These are phyloP conservation scores for Dendrostoma leiphaemia DNA, from an alignment of 2,329 filamentous ascomycete species.

Conservation along the genomic window DNA sequence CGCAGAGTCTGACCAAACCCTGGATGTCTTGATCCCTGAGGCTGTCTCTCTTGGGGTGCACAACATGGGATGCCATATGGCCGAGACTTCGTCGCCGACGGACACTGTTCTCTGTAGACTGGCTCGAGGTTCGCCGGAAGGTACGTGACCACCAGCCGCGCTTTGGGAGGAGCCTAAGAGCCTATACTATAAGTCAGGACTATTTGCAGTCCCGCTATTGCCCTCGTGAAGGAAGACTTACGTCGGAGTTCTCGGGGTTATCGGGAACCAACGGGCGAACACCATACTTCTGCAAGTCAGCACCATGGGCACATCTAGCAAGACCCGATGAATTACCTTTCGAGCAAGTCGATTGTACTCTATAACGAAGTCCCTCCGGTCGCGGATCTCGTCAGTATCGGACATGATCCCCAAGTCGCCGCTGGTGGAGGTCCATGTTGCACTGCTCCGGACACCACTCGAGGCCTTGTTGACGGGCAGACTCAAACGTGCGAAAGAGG, in stretches of 20 bases:
- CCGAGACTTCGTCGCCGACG: conserved; percentile 54
- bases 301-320: not conserved
- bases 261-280: conserved; percentile 41
- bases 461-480: conserved; percentile 17
- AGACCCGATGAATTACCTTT: conserved; percentile 40
- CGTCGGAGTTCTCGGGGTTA: conserved; percentile 32
- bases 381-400: conserved; percentile 48
- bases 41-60: conserved; percentile 41
- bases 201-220: not conserved
- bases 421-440: conserved; percentile 58
- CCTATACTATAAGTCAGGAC: conserved; percentile 3
- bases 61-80: conserved; percentile 48
- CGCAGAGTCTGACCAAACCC: conserved; percentile 61
- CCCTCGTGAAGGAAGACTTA: conserved; percentile 24
- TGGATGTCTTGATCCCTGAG: conserved; percentile 52
- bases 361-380: conserved; percentile 46
- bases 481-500: conserved; percentile 8
- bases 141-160: conserved; percentile 28
- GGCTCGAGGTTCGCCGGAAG: conserved; percentile 26
- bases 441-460: conserved; percentile 37
- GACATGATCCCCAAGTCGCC: conserved; percentile 45
- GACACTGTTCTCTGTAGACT: conserved; percentile 27
- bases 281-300: conserved; percentile 46
- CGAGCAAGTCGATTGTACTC: conserved; percentile 62
- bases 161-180: conserved; percentile 2